phyloP scores from a whole-genome alignment of 176 grass and related monocot species.

The Triticum aestivum region DNA sequence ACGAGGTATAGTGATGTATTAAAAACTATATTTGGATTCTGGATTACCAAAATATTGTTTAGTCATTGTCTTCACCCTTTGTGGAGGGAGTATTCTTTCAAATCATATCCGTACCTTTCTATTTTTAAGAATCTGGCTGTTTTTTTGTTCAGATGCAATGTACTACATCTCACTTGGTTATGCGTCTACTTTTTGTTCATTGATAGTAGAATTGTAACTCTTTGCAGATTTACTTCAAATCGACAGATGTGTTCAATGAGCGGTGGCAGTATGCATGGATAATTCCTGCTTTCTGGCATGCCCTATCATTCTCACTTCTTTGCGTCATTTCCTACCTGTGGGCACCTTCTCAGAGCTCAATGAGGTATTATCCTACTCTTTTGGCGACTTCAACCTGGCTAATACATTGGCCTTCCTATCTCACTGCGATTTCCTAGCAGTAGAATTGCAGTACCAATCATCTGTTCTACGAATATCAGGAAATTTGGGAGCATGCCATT shows the following conservation, averaged over 20 bases:
- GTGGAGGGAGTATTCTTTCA: neutral
- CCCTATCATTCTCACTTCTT: constrained; percentile 91
- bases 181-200: neutral
- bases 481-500: neutral
- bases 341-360: constrained; percentile 94
- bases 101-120: neutral
- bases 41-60: constrained; percentile 11
- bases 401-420: constrained; percentile 21
- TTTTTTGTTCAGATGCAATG: neutral
- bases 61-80: constrained; percentile 5
- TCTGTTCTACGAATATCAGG: neutral
- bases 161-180: constrained; percentile 9
- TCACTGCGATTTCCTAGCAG: neutral
- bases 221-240: constrained; percentile 95
- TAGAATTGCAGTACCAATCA: neutral
- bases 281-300: constrained; percentile 99
- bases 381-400: constrained; percentile 13
- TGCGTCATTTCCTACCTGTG: constrained; percentile 88
- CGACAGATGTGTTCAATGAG: constrained; percentile 91
- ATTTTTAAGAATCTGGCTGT: constrained; percentile 7
- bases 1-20: constrained; percentile 68
- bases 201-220: constrained; percentile 25
- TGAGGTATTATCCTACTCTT: constrained; percentile 51
- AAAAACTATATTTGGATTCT: neutral
- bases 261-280: constrained; percentile 96